Base-by-base conservation (phyloP, 805 yeast species). In the Cyberlindnera japonica region DNA sequence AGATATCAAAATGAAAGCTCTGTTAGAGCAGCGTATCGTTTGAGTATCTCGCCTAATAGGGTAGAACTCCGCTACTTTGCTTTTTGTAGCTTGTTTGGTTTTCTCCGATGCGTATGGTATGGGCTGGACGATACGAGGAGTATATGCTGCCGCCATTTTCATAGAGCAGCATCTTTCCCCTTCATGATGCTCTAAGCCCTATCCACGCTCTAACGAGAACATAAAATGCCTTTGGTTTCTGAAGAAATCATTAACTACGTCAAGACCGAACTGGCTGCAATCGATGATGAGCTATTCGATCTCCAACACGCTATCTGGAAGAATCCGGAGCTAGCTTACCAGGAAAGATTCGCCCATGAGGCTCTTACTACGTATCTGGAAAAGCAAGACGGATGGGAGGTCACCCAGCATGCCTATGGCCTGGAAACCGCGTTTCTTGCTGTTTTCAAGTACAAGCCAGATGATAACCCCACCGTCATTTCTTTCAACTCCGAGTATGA, bases 401-500 rank as follows among this genome's bases (percentile, higher is more conserved):
- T 41, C 27, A 41, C 44, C 4, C 12, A n/a, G 16, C 37, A 36
- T 12, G 37, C 44, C 13, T 41, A 21, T 23, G 37, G 37, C 9
- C 17, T 41, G 4, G 44, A 36, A 8, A 41, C 44, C 11, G 34
- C 44, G 2, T 41, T 41, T 19, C 19, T 36, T 8, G 37, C 37
- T 28, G 31, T 17, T 15, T 41, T 36, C 28, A 18, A n/a, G 6
- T 30, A 32, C 30, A 32, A 22, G 11, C 30, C 40, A 4, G 27
- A 26, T 5, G 14, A 28, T 11, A 32, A 32, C 21, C 13, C 26
- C 12, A 13, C 40, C 3, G 21, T 36, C 16, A 35, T 41, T 21
- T 41, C 44, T n/a, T 29, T 32, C 37, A 41, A 41, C 35, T 41
- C 44, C 10, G 44, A 41, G 31, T 41, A 24, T 18, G 44, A 41